phyloP scores from a whole-genome alignment of 352 stramenopile species.

The Pythium aristosporum region DNA sequence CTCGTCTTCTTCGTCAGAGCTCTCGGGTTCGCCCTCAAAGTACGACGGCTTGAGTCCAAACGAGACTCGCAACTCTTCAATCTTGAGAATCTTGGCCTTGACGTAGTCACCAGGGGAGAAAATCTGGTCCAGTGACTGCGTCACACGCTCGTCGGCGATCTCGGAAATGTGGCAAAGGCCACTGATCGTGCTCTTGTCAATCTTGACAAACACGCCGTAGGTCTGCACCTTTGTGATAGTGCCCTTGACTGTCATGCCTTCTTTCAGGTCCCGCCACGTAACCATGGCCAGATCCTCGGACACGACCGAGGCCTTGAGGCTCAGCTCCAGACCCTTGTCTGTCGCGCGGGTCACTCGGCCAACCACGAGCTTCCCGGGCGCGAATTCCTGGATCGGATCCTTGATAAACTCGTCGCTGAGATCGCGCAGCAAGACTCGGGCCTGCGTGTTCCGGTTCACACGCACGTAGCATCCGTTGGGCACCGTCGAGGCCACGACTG shows the following conservation, averaged over 20 bases:
- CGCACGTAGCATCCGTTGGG: conserved; percentile 94
- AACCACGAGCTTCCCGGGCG: conserved; percentile 91
- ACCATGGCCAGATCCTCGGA: conserved; percentile 86
- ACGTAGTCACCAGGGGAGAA: conserved; percentile 96
- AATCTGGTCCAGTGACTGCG: conserved; percentile 89
- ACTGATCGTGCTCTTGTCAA: conserved; percentile 95
- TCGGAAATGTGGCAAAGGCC: conserved; percentile 96
- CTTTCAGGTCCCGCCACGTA: conserved; percentile 88
- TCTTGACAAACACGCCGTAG: conserved; percentile 96
- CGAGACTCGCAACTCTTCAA: conserved; percentile 89
- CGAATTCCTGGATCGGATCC: conserved; percentile 88
- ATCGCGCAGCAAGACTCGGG: conserved; percentile 93
- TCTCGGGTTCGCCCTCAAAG: conserved; percentile 93
- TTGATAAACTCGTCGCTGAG: conserved; percentile 95
- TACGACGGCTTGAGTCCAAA: conserved; percentile 97
- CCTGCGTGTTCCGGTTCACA: conserved; percentile 83
- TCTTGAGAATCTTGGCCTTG: conserved; percentile 96
- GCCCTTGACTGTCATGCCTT: conserved; percentile 92
- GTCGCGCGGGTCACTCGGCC: conserved; percentile 92
- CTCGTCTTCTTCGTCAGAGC: conserved; percentile 77
- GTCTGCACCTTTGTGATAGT: conserved; percentile 94
- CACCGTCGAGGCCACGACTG: conserved; percentile 90
- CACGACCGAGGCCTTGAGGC: conserved; percentile 92
- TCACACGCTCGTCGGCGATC: conserved; percentile 94
- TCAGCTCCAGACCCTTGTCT: conserved; percentile 87